Conservation (phyloP, 1,284 basidiomycete species). For the Sanghuangporus sanghuang region DNA sequence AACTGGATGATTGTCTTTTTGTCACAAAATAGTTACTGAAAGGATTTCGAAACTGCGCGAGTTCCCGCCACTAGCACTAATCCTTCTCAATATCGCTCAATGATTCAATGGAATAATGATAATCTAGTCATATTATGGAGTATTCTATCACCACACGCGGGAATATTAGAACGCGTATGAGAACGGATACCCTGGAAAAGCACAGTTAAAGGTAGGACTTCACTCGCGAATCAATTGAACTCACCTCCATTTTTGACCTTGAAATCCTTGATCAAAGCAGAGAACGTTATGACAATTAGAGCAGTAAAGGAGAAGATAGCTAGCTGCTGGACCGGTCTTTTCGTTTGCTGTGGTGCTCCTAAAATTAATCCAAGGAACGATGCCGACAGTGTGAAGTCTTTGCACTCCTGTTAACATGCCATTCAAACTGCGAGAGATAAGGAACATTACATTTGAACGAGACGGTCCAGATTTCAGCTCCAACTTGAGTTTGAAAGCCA, state of each 20-base stretch:
- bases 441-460: constrained; percentile 74
- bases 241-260: constrained; percentile 85
- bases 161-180: constrained; percentile 24
- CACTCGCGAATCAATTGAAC: constrained; percentile 20
- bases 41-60: too few species aligned
- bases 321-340: constrained; percentile 71
- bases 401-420: not conserved
- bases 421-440: constrained; percentile 3
- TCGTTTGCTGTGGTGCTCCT: constrained; percentile 76
- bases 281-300: constrained; percentile 83
- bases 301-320: constrained; percentile 89
- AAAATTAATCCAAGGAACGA: constrained; percentile 81
- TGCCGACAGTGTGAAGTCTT: constrained; percentile 81
- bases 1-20: not conserved
- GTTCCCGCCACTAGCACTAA: not conserved
- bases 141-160: not conserved
- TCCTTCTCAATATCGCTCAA: not conserved
- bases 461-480: constrained; percentile 90
- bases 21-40: too few species aligned
- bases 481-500: constrained; percentile 89
- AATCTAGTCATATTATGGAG: not conserved
- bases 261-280: constrained; percentile 86
- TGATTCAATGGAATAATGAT: not conserved
- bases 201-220: not conserved
- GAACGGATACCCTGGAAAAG: constrained; percentile 66